Conservation (phyloP, 202 grass and related monocot genomes). For the Carex sylvatica region DNA sequence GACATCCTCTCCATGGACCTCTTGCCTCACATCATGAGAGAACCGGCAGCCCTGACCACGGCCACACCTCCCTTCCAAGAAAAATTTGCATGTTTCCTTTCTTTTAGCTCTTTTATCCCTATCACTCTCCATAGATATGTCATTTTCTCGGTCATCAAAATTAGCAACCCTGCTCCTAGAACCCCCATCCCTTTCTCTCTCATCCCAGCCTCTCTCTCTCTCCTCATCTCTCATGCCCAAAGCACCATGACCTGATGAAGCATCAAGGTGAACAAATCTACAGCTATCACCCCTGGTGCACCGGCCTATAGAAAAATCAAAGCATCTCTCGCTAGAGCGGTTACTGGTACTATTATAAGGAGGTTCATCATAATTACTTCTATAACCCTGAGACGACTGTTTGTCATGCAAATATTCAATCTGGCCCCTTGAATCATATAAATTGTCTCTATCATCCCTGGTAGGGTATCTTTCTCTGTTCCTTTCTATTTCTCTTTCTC, state of each 20-base stretch:
- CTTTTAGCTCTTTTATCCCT: slow-evolving; percentile 56
- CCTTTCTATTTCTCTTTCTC: slow-evolving; percentile 14
- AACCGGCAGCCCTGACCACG: slow-evolving; percentile 72
- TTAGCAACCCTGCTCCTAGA: slow-evolving; percentile 23
- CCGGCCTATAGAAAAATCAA: slow-evolving; percentile 85
- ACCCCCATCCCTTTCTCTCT: slow-evolving; percentile 26
- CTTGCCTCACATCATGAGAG: slow-evolving; percentile 56
- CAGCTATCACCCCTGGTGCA: slow-evolving; percentile 74
- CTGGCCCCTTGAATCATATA: slow-evolving; percentile 57
- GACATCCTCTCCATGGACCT: slow-evolving; percentile 36
- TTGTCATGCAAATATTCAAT: slow-evolving; percentile 50
- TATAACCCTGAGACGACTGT: slow-evolving; percentile 39
- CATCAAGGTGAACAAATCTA: slow-evolving; percentile 53
- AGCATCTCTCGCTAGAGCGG: slow-evolving; percentile 49
- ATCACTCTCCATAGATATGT: slow-evolving; percentile 55
- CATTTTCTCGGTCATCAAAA: slow-evolving; percentile 45
- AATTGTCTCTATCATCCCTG: slow-evolving; percentile 30
- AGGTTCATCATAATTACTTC: slow-evolving; percentile 58
- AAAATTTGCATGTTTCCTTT: slow-evolving; percentile 76
- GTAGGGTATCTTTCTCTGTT: slow-evolving; percentile 29
- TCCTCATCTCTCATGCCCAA: slow-evolving; percentile 35
- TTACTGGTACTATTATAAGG: slow-evolving; percentile 48
- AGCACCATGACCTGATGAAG: slow-evolving; percentile 46
- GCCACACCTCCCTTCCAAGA: slow-evolving; percentile 67
- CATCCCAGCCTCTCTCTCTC: slow-evolving; percentile 42